Base-by-base conservation (phyloP, 2,329 filamentous ascomycete species). In the Phaeosphaeria sp. region DNA sequence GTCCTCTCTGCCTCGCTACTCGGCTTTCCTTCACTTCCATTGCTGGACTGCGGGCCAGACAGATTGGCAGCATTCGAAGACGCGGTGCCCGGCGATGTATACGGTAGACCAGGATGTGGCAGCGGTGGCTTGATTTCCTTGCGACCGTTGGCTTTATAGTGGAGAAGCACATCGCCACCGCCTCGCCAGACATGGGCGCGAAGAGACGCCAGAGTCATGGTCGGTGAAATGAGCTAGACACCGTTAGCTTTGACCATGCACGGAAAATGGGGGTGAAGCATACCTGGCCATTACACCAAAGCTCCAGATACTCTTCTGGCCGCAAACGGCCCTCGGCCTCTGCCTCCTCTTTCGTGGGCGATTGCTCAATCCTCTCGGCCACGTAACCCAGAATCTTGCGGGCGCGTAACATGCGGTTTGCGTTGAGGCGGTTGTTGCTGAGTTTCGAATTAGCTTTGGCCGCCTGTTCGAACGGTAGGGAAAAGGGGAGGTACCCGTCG, bases 321-420 rank as follows among this genome's bases (percentile, higher is more conserved):
- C 86, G 89, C 72, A 96, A 79, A 42, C 17, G 58, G 51, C 27
- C 59, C 61, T 18, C 55, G 33, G 33, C 82, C 51, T 87, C 81
- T 9, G 84, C 80, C 49, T 88, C 85, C 3, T 83, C 80, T 51
- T 87, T 83, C 49, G 88, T 83, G 0, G 84, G 80, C n/a, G 84
- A 77, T 3, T 83, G 83, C 67, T 98, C 94, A 56, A 99, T 94
- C 53, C 93, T 86, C 77, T 99, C 95, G 1, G 93, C 92, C 18
- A 99, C 87, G 70, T 99, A 99, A 0, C 89, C 87, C 56, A 98
- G 80, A 21, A 99, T 95, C 82, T 99, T 99, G 80, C 92, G 94
- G 3, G 96, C 92, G 47, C 95, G 87, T 50, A 99, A 83, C 95
- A 99, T 98, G 54, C 94, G 87, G 73, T 98, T 99, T 11, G 95